Evolutionary conservation across 805 yeast species (phyloP).

Genomic region (Kodamaea jinghongensis): DNA sequence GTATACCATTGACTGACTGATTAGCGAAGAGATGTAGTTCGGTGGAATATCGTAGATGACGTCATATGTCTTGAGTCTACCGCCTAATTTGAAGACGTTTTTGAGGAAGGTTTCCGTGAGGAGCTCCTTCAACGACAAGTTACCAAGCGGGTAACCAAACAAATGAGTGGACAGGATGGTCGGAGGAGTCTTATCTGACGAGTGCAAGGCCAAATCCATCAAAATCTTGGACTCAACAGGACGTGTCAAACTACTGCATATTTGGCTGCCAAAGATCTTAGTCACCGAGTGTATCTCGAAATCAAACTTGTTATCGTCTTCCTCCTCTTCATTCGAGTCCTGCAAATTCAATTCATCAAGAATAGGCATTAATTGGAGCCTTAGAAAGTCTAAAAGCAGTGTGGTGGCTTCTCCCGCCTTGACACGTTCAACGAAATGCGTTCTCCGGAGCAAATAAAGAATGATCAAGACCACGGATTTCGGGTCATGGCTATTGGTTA

Average conservation of each 20-base stretch:
- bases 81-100: slow-evolving; percentile 7
- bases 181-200: no score
- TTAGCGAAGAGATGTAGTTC: slow-evolving; percentile 21
- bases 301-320: slow-evolving; percentile 9
- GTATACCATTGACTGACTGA: slow-evolving; percentile 21
- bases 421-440: slow-evolving; percentile 19
- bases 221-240: slow-evolving; percentile 21
- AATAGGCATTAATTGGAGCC: slow-evolving; percentile 26
- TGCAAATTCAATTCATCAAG: slow-evolving; percentile 18
- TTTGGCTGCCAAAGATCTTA: slow-evolving; percentile 13
- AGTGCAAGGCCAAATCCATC: slow-evolving; percentile 1
- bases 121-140: neutral
- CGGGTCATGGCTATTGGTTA: slow-evolving; percentile 7
- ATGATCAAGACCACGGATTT: slow-evolving; percentile 13
- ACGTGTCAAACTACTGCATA: slow-evolving; percentile 18
- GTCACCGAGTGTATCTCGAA: slow-evolving; percentile 4
- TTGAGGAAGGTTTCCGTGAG: slow-evolving; percentile 2
- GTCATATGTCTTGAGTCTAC: slow-evolving; percentile 5
- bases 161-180: no score
- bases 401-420: neutral
- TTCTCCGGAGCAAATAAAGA: slow-evolving; percentile 26
- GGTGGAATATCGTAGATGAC: slow-evolving; percentile 17
- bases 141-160: neutral
- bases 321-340: neutral
- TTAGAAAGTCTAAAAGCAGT: slow-evolving; percentile 20